Base-by-base conservation (phyloP, 495 filamentous ascomycete genomes). In the Pyronema domesticum region DNA sequence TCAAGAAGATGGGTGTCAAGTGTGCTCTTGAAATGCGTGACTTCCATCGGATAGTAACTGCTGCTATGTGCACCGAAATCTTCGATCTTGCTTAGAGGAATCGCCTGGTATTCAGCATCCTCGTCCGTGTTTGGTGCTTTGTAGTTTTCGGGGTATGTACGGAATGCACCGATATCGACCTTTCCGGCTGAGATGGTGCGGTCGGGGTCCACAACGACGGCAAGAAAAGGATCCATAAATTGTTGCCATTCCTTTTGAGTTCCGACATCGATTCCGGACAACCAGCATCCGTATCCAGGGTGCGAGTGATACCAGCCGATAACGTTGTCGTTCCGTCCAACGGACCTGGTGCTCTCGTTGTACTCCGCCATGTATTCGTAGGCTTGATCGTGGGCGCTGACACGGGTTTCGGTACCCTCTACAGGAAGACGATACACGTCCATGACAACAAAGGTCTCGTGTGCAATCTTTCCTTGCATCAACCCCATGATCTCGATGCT, bases 291-390 rank as follows among this genome's bases (percentile, higher is more conserved):
- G 65, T 99, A 99, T 8, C 93, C 93, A 0, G 93, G 93, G 65
- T 99, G 93, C 58, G 80, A 85, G 70, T 99, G 93, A 67, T 99
- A 99, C 93, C 93, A 99, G 15, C 93, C 93, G 7, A 96, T 83
- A 3, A 81, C 85, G 65, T 99, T 96, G 65, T 99, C 93, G 64
- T 77, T 69, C 49, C 89, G 83, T 23, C 74, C 75, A 8, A 71
- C 72, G 54, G 89, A 81, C 37, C 89, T 79, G 53, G 82, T 82
- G 9, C 77, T 74, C 55, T 80, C 71, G 8, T 89, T 76, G 69
- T 89, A 96, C 55, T 80, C 74, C 19, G 91, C 80, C 79, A 96
- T 88, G 71, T 95, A 99, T 69, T 95, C 93, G 70, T 95, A 87
- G 36, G 93, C 93, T 54, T 94, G 87, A 51, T 85, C 81, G 58